Evolutionary conservation across 768 basidiomycete species (phyloP).

Genomic region (Calocera cornea): DNA sequence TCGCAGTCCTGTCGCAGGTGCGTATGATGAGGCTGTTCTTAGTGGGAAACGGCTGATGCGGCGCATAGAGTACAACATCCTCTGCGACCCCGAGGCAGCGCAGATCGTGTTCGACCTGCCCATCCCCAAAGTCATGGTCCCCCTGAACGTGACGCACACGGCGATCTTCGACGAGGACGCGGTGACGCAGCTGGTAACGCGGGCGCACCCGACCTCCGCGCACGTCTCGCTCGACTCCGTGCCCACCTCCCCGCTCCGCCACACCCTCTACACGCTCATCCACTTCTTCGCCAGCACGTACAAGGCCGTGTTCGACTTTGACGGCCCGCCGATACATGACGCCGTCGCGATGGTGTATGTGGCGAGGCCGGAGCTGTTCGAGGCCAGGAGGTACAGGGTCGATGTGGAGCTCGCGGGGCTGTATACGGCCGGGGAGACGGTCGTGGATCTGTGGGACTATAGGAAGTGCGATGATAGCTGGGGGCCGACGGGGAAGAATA

Average conservation of each 20-base stretch:
- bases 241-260: slow-evolving; percentile 39
- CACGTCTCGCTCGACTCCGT: slow-evolving; percentile 23
- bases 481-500: slow-evolving; percentile 65
- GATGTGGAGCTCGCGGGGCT: slow-evolving; percentile 64
- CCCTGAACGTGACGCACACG: slow-evolving; percentile 78
- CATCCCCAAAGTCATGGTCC: slow-evolving; percentile 60
- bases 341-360: slow-evolving; percentile 70
- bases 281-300: slow-evolving; percentile 62
- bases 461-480: slow-evolving; percentile 43
- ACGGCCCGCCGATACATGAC: slow-evolving; percentile 81
- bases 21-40: slow-evolving; percentile 5
- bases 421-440: slow-evolving; percentile 60
- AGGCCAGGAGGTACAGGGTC: slow-evolving; percentile 50
- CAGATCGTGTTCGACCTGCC: slow-evolving; percentile 67
- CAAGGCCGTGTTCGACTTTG: slow-evolving; percentile 63
- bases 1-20: slow-evolving; percentile 58
- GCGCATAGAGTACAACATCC: slow-evolving; percentile 56
- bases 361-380: slow-evolving; percentile 53
- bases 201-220: slow-evolving; percentile 18
- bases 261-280: slow-evolving; percentile 61
- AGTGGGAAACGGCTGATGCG: neutral
- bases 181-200: slow-evolving; percentile 28
- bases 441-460: slow-evolving; percentile 66
- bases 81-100: slow-evolving; percentile 73
- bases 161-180: slow-evolving; percentile 54